A percentile compares a stretch with the other conserved stretches of the same genome.
phyloP scores from a whole-genome alignment of 768 basidiomycete species.

The Dictyophora rubrovolvata region DNA sequence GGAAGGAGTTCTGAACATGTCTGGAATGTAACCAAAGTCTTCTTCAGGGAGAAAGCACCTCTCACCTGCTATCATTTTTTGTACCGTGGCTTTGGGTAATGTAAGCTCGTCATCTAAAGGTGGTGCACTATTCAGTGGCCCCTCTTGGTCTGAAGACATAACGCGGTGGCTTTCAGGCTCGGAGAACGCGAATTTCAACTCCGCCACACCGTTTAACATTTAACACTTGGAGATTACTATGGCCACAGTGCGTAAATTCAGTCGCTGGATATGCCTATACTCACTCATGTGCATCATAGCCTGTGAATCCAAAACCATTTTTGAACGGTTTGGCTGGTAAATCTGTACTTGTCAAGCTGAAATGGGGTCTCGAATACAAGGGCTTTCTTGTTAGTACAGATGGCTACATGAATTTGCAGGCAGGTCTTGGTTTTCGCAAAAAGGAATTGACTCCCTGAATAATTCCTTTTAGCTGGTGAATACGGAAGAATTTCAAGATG shows the following conservation, averaged over 20 bases:
- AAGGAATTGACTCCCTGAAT: neutral
- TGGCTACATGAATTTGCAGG: slow-evolving; percentile 99
- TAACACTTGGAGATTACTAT: neutral
- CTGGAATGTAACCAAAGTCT: neutral
- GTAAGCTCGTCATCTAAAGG: slow-evolving; percentile 87
- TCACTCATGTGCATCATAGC: slow-evolving; percentile 48
- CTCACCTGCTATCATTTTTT: slow-evolving; percentile 90
- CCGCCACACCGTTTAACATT: slow-evolving; percentile 1
- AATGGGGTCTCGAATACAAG: slow-evolving; percentile 99
- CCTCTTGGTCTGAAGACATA: slow-evolving; percentile 89
- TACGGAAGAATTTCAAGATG: slow-evolving; percentile 96
- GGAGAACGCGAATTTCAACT: slow-evolving; percentile 6
- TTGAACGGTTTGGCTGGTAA: slow-evolving; percentile 98
- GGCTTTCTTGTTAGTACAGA: slow-evolving; percentile 98
- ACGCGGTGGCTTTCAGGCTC: neutral
- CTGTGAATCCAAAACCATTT: slow-evolving; percentile 98
- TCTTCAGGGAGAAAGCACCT: neutral
- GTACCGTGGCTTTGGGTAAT: slow-evolving; percentile 92
- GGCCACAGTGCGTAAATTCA: slow-evolving; percentile 19
- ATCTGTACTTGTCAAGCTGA: slow-evolving; percentile 86
- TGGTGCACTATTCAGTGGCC: slow-evolving; percentile 47
- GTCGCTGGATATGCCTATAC: slow-evolving; percentile 20
- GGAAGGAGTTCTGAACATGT: slow-evolving; percentile 69
- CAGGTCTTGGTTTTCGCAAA: slow-evolving; percentile 22
- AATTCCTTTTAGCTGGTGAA: slow-evolving; percentile 76